Evolutionary conservation across 2,329 filamentous ascomycete species (phyloP), one percentile per base, ranked within the genome.

Genomic region (Dothistroma septosporum): DNA sequence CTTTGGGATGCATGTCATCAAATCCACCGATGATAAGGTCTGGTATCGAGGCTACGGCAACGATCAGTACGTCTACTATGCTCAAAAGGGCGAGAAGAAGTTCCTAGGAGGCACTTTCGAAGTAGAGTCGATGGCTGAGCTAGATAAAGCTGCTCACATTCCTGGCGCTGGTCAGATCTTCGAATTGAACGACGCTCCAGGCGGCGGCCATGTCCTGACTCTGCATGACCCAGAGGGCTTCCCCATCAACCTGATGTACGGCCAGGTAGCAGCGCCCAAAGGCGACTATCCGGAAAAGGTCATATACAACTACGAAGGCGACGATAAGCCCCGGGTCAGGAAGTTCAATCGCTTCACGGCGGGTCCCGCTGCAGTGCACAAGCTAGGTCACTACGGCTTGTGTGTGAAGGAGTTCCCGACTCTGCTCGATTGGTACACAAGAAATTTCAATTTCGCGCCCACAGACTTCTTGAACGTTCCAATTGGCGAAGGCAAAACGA

Each of bases 311-410:
- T 68, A 72, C 64, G 74, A 76, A 60, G 61, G 63, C 48, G 54
- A 55, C 4, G 72, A 76, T 49, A 77, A 77, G 63, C 74, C 74
- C 10, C 66, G 76, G 47, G 67, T 72, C 24, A 68, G 75, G n/a
- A 67, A 71, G 24, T 78, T 78, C 68, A 74, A 77, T 47, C 74
- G 76, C 35, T 77, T 76, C 66, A 76, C 76, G 32, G 77, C 78
- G 0, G 79, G 80, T 5, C 79, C 80, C 1, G 79, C 80, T 0
- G 78, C 78, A 0, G 76, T 82, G 9, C 77, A 81, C 62, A 80
- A 80, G 64, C 72, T 81, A 1, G 79, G 79, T n/a, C 79, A 81
- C 65, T 81, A 79, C 66, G 79, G 79, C 0, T 69, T 77, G 44
- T 67, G 49, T 73, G 53, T 37, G 3, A 28, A 62, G 63, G 16